Base-by-base conservation (phyloP, 1,284 basidiomycete genomes). In the Gymnopus androsaceus region DNA sequence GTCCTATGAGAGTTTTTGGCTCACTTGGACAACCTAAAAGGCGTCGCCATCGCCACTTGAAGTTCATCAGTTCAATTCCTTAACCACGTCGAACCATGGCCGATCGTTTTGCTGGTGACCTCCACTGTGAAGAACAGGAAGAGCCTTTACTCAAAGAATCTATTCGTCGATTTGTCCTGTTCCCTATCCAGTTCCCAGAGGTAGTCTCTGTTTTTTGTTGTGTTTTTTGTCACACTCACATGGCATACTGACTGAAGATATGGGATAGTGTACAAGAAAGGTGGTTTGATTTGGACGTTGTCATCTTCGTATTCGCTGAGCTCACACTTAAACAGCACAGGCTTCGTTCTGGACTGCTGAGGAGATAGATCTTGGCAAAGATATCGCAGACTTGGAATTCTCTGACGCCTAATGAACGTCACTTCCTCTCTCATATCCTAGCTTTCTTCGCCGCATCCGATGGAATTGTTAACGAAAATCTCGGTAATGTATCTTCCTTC, bases 391-490 rank as follows among this genome's bases (percentile, higher is more conserved):
- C n/a, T 77, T 98, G 95, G 95, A 88, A 89, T 68, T 89, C 90
- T 73, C 90, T 98, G 56, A 98, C 94, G 72, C 85, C 93, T 69
- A 90, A 95, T 67, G 95, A 98, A 72, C 89, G 92, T 44, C 92
- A 96, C 74, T 98, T 99, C 69, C 85, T 98, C 69, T 95, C 94
- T 19, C 94, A 96, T 65, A 92, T 98, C 51, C 88, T 99, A 38
- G 95, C 95, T 9, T 98, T 98, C 75, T 98, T 98, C 65, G 94
- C 95, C 23, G 93, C 95, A 0, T 97, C 95, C 0, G 95, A 98
- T 65, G 95, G 96, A 54, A 98, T 99, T 59, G 95, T 99, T 69
- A 98, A 98, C 74, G 95, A 98, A 72, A 98, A 98, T 74, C n/a
- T n/a, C n/a, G n/a, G n/a, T n/a, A n/a, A n/a, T n/a, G n/a, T n/a